Conservation (phyloP, 306 rosid species). For the Acacia crassicarpa region DNA sequence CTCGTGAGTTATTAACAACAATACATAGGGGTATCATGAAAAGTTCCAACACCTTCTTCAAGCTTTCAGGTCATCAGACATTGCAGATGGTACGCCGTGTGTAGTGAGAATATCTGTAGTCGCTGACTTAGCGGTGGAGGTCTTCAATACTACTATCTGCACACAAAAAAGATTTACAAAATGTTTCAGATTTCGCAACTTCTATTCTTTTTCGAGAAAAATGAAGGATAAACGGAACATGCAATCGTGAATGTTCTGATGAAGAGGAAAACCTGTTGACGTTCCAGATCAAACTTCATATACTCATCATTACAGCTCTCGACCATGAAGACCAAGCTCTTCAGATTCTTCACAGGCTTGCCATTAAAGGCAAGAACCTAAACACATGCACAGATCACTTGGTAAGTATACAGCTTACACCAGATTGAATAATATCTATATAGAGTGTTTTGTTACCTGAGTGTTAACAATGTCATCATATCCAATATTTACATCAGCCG, state of each 20-base stretch:
- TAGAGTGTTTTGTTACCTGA: slow-evolving; percentile 51
- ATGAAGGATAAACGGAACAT: not conserved
- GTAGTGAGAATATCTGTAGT: slow-evolving; percentile 66
- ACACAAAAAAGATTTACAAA: not conserved
- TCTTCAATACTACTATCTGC: slow-evolving; percentile 63
- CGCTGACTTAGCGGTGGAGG: slow-evolving; percentile 64
- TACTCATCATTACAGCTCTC: slow-evolving; percentile 70
- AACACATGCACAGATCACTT: slow-evolving; percentile 7
- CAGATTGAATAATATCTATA: not conserved
- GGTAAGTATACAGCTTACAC: not conserved
- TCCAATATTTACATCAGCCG: slow-evolving; percentile 85
- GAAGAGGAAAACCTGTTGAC: slow-evolving; percentile 66
- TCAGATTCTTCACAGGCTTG: slow-evolving; percentile 81
- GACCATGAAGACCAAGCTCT: slow-evolving; percentile 74
- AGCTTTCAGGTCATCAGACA: slow-evolving; percentile 63
- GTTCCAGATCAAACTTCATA: slow-evolving; percentile 78
- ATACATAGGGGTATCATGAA: too few species aligned
- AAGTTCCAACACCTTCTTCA: slow-evolving; percentile 19
- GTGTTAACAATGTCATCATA: slow-evolving; percentile 87
- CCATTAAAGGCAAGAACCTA: slow-evolving; percentile 85
- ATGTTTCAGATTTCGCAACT: not conserved
- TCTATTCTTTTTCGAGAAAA: too few species aligned
- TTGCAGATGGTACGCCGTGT: slow-evolving; percentile 73
- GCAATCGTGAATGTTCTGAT: not conserved
- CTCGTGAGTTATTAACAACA: too few species aligned